Conservation (phyloP, 139 green algal genomes). For the Trebouxia sp. region DNA sequence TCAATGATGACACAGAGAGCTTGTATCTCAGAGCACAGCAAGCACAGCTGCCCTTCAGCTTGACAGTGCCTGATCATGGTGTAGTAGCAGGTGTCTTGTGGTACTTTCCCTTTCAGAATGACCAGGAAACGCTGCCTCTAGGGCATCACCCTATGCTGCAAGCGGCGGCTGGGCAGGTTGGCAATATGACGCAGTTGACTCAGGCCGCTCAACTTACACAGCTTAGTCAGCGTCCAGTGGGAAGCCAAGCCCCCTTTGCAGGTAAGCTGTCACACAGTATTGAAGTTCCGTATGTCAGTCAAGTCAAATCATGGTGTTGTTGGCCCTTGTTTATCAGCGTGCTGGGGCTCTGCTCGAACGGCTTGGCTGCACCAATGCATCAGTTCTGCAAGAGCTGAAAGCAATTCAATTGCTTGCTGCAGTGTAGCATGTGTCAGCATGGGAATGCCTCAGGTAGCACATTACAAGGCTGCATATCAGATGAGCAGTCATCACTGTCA, state of each 20-base stretch:
- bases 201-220: conserved; percentile 29
- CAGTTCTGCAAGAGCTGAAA: too few relatives aligned
- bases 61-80: conserved; percentile 69
- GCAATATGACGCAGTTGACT: conserved; percentile 15
- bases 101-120: conserved; percentile 77
- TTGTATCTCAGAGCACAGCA: conserved; percentile 57
- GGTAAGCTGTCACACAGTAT: not conserved
- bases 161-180: not conserved
- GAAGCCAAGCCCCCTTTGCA: conserved; percentile 5
- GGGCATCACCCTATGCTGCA: conserved; percentile 30
- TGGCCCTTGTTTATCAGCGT: too few relatives aligned
- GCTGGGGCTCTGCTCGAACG: too few relatives aligned
- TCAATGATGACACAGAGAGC: conserved; percentile 80
- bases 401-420: not conserved
- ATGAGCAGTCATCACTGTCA: not conserved
- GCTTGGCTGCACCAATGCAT: not conserved
- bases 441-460: not conserved
- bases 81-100: conserved; percentile 69
- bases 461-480: not conserved
- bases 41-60: conserved; percentile 61
- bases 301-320: too few relatives aligned
- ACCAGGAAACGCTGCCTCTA: conserved; percentile 63
- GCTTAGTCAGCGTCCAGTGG: conserved; percentile 5
- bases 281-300: too few relatives aligned
- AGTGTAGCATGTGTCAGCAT: not conserved